Base-by-base conservation (phyloP, 139 green algal genomes). In the Trebouxia sp. region DNA sequence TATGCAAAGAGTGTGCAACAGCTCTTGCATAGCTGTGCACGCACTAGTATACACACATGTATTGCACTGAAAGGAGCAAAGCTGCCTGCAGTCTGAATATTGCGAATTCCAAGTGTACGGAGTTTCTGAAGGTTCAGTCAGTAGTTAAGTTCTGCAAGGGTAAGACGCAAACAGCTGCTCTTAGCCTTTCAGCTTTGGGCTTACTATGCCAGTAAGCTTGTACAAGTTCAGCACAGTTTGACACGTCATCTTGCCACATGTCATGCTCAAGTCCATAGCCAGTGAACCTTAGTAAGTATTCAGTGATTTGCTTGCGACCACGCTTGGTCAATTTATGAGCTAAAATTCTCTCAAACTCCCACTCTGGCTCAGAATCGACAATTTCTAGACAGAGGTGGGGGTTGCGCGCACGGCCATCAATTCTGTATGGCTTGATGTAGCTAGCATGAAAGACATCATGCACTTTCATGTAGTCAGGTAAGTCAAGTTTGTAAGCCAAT, bases 361-460 rank as follows among this genome's bases (percentile, higher is more conserved):
- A 62, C 51, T 62, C 51, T 30, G 51, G 51, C 51, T 62, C 51
- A 62, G 26, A 12, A 62, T 62, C 51, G n/a, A 62, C n/a, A 17
- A 62, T 12, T 17, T 62, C 51, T n/a, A 62, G 51, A 17, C 14
- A 62, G 26, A 62, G 51, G 51, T 62, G 51, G 51, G 26, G 51
- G 51, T 17, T 62, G 51, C 14, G 51, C 14, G n/a, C 51, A 62
- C 51, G 51, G 51, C 51, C 51, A n/a, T 62, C 51, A 62, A 30
- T 17, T 17, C 51, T 62, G 51, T 62, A 62, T 30, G 51, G 51
- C 51, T 62, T 62, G 17, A 62, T 12, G n/a, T 62, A 62, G 51
- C 51, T 30, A 12, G n/a, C 51, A 62, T 62, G 51, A 62, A 62
- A 62, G 14, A 62, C 51, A 62, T 62, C n/a, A n/a, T 62, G 51